These are phyloP conservation scores for Dichotomopilus funicola DNA, from an alignment of 2,329 filamentous ascomycete species.

Conservation along the genomic window DNA sequence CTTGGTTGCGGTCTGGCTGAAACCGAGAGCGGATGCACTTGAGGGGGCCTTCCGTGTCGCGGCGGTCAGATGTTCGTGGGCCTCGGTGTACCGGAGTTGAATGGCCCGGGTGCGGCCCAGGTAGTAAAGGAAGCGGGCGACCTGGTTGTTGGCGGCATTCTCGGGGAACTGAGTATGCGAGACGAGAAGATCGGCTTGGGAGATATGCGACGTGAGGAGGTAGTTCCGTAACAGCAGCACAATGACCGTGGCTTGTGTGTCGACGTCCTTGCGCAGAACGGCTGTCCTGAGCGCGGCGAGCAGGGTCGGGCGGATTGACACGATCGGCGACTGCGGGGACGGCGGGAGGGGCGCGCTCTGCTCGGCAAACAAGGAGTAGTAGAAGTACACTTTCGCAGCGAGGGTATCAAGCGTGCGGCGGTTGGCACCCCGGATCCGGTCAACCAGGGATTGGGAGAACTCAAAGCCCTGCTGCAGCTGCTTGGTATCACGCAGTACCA, in stretches of 20 bases:
- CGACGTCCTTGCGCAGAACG: slow-evolving; percentile 92
- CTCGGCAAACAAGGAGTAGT: slow-evolving; percentile 94
- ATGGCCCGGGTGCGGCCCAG: slow-evolving; percentile 93
- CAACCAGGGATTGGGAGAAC: slow-evolving; percentile 77
- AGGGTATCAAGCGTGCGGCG: slow-evolving; percentile 90
- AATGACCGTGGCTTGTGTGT: slow-evolving; percentile 95
- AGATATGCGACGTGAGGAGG: slow-evolving; percentile 90
- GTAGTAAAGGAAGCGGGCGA: slow-evolving; percentile 95
- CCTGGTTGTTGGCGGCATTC: slow-evolving; percentile 94
- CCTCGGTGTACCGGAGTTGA: slow-evolving; percentile 93
- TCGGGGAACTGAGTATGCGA: slow-evolving; percentile 93
- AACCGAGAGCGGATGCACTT: slow-evolving; percentile 80
- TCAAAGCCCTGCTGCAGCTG: slow-evolving; percentile 71
- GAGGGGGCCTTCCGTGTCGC: slow-evolving; percentile 94
- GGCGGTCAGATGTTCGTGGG: slow-evolving; percentile 86
- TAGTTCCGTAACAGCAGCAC: slow-evolving; percentile 94
- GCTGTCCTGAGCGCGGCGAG: slow-evolving; percentile 86
- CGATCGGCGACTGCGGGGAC: slow-evolving; percentile 79
- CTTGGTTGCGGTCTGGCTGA: slow-evolving; percentile 94
- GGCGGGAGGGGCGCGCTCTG: slow-evolving; percentile 80
- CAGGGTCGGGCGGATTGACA: slow-evolving; percentile 77
- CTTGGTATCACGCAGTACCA: slow-evolving; percentile 81
- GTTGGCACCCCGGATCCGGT: slow-evolving; percentile 82
- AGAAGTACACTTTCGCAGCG: slow-evolving; percentile 94
- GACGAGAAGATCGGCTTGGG: slow-evolving; percentile 90